Percentiles rank a stretch among this genome's conserved stretches.
Conservation (phyloP, 495 filamentous ascomycete genomes). For the Penicillium turbatum region DNA sequence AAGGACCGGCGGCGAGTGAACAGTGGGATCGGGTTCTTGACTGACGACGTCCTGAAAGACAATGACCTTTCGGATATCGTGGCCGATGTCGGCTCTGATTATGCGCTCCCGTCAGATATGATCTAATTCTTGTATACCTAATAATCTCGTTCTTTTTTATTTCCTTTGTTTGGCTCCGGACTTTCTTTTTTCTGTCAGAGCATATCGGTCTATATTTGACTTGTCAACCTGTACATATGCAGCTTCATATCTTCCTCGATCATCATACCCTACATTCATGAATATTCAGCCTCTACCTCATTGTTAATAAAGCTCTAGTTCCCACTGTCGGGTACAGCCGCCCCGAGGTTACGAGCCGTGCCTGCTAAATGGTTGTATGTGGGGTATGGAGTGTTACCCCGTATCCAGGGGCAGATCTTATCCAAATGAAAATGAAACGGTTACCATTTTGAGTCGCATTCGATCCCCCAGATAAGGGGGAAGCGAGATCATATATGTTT, state of each 20-base stretch:
- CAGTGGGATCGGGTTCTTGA: slow-evolving; percentile 59
- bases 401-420: background rate
- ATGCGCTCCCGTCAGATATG: slow-evolving; percentile 18
- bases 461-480: background rate
- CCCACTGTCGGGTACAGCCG: too few relatives aligned
- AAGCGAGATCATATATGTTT: background rate
- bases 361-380: slow-evolving; percentile 2
- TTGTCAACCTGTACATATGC: too few relatives aligned
- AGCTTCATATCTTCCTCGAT: background rate
- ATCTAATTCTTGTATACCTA: slow-evolving; percentile 5
- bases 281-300: too few relatives aligned
- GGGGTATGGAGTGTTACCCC: background rate
- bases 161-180: background rate
- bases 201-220: background rate
- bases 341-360: too few relatives aligned
- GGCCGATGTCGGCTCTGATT: slow-evolving; percentile 25
- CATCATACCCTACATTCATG: too few relatives aligned
- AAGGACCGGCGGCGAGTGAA: slow-evolving; percentile 50
- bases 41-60: slow-evolving; percentile 50
- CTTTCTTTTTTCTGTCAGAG: background rate
- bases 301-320: too few relatives aligned
- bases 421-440: background rate
- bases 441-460: slow-evolving; percentile 7
- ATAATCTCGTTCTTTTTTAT: slow-evolving; percentile 6
- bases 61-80: slow-evolving; percentile 25